These are phyloP conservation scores for Stentor coeruleus DNA, from an alignment of 73 alveolate genomes.

Conservation along the genomic window DNA sequence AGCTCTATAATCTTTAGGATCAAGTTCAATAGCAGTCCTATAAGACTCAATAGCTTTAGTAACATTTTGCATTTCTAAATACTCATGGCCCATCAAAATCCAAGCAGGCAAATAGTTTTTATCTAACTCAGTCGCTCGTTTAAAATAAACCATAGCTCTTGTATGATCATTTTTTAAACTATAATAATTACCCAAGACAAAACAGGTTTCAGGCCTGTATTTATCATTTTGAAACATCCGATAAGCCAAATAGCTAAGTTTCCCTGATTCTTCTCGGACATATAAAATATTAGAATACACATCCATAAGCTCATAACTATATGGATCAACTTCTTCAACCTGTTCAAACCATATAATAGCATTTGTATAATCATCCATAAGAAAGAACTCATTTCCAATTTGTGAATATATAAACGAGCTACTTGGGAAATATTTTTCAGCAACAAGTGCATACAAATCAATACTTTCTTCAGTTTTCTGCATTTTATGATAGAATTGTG, in stretches of 20 bases:
- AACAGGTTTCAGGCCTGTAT: conserved; percentile 98
- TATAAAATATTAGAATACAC: conserved; percentile 89
- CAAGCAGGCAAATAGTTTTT: conserved; percentile 89
- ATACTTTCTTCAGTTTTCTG: conserved; percentile 81
- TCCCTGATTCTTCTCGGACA: conserved; percentile 94
- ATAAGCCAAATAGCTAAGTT: conserved; percentile 90
- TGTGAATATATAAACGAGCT: background rate
- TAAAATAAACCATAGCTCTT: conserved; percentile 90
- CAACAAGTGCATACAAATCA: conserved; percentile 61
- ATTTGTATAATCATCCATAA: conserved; percentile 69
- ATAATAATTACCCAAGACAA: conserved; percentile 95
- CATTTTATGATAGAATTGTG: conserved; percentile 84
- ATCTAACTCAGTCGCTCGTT: conserved; percentile 90
- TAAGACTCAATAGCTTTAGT: conserved; percentile 94
- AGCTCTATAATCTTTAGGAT: conserved; percentile 93
- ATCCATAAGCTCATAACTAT: conserved; percentile 92
- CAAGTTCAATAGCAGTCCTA: conserved; percentile 96
- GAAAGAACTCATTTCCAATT: background rate
- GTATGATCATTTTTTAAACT: conserved; percentile 93
- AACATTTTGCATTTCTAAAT: conserved; percentile 92
- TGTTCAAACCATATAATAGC: conserved; percentile 89
- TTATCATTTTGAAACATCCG: conserved; percentile 87
- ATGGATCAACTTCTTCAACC: conserved; percentile 83
- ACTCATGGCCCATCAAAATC: conserved; percentile 98
- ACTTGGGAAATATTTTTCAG: conserved; percentile 53